Evolutionary conservation across 176 grass and related monocot genomes (phyloP).

Genomic region (Tuctoria greenei): DNA sequence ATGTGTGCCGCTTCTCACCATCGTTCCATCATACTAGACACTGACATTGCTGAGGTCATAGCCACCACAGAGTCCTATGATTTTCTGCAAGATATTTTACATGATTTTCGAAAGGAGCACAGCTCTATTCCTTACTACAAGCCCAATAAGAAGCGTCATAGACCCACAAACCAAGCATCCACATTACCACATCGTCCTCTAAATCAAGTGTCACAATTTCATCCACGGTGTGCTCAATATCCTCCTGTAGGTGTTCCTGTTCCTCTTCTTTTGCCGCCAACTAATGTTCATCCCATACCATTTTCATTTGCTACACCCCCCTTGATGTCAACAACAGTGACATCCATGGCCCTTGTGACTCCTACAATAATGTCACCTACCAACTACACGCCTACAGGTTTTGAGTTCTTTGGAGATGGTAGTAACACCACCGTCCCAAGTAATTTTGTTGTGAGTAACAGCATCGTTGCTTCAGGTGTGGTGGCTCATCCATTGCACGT

Average conservation of each 20-base stretch:
- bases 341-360: background rate
- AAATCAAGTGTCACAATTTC: background rate
- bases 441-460: background rate
- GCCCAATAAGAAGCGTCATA: background rate
- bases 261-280: background rate
- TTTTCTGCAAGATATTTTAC: slow-evolving; percentile 1
- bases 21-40: slow-evolving; percentile 3
- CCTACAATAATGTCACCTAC: background rate
- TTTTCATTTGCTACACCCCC: background rate
- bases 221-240: background rate
- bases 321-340: background rate
- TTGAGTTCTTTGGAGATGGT: background rate
- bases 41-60: slow-evolving; percentile 1
- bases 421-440: background rate
- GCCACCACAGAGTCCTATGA: background rate
- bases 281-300: background rate
- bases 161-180: background rate
- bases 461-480: background rate
- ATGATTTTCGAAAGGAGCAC: too few species aligned
- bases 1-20: background rate
- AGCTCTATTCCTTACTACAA: background rate
- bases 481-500: background rate
- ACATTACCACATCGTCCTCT: background rate
- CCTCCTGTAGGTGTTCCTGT: background rate
- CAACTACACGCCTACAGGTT: background rate